Conservation (phyloP, 23 red algal species). For the Cyanidiococcus yangmingshanensis region DNA sequence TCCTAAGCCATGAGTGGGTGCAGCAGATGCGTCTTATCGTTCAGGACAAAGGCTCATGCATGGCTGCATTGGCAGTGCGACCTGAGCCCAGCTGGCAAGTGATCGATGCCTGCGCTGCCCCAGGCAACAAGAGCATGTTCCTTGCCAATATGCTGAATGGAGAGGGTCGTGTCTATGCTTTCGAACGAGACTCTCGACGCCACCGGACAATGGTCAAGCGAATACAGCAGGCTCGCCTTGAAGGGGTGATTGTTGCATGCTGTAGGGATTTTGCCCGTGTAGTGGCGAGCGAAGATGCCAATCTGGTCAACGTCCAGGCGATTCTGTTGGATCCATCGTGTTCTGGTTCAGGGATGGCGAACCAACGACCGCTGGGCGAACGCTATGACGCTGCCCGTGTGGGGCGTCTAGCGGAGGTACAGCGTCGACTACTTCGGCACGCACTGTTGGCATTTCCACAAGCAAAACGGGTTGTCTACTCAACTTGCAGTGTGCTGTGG, state of each 20-base stretch:
- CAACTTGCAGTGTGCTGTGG: slow-evolving; percentile 24
- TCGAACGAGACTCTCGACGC: slow-evolving; percentile 22
- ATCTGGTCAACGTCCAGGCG: neutral
- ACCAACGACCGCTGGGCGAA: slow-evolving; percentile 1
- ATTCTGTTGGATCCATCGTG: slow-evolving; percentile 27
- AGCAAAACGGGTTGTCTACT: slow-evolving; percentile 23
- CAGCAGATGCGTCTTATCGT: neutral
- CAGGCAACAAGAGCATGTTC: slow-evolving; percentile 28
- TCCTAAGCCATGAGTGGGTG: slow-evolving; percentile 11
- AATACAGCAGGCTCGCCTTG: neutral
- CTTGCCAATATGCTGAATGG: neutral
- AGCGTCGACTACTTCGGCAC: slow-evolving; percentile 21
- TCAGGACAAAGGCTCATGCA: slow-evolving; percentile 15
- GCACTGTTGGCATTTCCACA: slow-evolving; percentile 25
- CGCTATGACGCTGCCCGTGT: neutral
- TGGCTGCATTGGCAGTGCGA: slow-evolving; percentile 12
- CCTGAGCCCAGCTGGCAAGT: slow-evolving; percentile 14
- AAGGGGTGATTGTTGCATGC: neutral
- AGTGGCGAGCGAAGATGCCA: neutral
- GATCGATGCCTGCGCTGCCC: slow-evolving; percentile 28
- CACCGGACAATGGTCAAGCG: neutral
- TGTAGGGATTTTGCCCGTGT: slow-evolving; percentile 8
- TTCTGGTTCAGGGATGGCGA: slow-evolving; percentile 13
- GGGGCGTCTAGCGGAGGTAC: slow-evolving; percentile 1
- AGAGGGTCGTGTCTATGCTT: neutral